Base-by-base conservation (phyloP, 495 filamentous ascomycete species). In the Talaromyces nanjingensis region DNA sequence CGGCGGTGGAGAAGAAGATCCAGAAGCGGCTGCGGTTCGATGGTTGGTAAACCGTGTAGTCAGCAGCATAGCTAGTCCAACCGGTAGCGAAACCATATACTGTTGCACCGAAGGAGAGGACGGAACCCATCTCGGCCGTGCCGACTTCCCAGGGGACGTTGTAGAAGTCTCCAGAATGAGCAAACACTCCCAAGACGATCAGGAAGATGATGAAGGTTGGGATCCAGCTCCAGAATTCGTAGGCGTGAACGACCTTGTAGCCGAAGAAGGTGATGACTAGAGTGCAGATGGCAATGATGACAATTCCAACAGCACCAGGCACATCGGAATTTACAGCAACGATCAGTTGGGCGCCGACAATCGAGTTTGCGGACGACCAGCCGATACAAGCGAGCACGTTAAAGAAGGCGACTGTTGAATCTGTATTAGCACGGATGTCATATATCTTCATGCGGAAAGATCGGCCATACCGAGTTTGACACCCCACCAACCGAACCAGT, bases 31-130 rank as follows among this genome's bases (percentile, higher is more conserved):
- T 83, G 53, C 81, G 81, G 62, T 75, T 75, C 1, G 79, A 73
- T 1, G 90, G 90, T 66, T 92, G 90, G 73, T 96, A 93, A 11
- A 91, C 89, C 22, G 89, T 91, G 74, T 93, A 93, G 68, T 94
- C 91, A 42, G 90, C 87, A 0, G 91, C 89, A 65, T 89, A 91
- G 18, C 83, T 85, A 8, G 87, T 88, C 91, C 90, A 94, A 16
- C 90, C 90, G 1, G 89, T 91, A 0, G 86, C 89, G 67, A 92
- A 93, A 14, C 90, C 89, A 64, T 84, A 92, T 22, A 92, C 81
- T 9, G 86, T 86, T 1, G 89, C 84, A 3, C 87, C 88, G 66
- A 91, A 93, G 52, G 85, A 89, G 22, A 96, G 81, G 33, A 89
- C 81, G 29, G 75, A 69, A 22, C 88, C 89, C 16, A 87, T 73